phyloP scores from a whole-genome alignment of 2,329 filamentous ascomycete genomes.

The Botryotinia calthae region DNA sequence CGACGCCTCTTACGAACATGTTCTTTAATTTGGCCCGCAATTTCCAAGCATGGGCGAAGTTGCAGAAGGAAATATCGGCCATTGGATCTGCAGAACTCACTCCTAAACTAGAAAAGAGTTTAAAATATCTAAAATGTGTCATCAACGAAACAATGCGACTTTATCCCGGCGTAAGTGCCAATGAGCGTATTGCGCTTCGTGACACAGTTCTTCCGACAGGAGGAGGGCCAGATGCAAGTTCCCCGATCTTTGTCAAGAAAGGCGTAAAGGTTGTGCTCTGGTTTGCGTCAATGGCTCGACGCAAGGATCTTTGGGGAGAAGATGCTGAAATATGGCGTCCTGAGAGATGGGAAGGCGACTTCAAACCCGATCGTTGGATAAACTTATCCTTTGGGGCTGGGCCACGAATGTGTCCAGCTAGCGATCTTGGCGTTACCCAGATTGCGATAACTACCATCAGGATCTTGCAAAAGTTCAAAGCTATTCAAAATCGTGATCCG shows the following conservation, averaged over 20 bases:
- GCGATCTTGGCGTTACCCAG: conserved; percentile 4
- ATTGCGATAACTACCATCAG: neutral
- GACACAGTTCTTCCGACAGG: neutral
- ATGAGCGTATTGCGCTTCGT: neutral
- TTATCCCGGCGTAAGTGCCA: conserved; percentile 45
- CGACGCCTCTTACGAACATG: neutral
- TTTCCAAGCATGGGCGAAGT: neutral
- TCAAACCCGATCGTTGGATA: conserved; percentile 17
- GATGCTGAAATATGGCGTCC: conserved; percentile 6
- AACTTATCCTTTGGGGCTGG: neutral
- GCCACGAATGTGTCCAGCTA: neutral
- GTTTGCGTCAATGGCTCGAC: neutral
- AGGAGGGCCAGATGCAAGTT: neutral
- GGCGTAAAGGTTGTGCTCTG: neutral
- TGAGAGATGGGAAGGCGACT: neutral
- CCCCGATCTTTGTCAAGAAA: neutral
- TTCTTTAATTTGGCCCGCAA: conserved; percentile 3
- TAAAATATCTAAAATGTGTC: conserved; percentile 37
- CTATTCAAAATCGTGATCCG: neutral
- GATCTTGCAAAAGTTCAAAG: neutral
- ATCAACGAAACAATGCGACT: conserved; percentile 66
- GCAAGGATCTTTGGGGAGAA: neutral
- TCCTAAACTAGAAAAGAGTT: neutral
- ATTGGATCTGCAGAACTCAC: neutral
- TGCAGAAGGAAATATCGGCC: neutral